Evolutionary conservation across 23 red algal genomes (phyloP), one percentile per base, ranked within the genome.

Genomic region (Chondrus crispus): DNA sequence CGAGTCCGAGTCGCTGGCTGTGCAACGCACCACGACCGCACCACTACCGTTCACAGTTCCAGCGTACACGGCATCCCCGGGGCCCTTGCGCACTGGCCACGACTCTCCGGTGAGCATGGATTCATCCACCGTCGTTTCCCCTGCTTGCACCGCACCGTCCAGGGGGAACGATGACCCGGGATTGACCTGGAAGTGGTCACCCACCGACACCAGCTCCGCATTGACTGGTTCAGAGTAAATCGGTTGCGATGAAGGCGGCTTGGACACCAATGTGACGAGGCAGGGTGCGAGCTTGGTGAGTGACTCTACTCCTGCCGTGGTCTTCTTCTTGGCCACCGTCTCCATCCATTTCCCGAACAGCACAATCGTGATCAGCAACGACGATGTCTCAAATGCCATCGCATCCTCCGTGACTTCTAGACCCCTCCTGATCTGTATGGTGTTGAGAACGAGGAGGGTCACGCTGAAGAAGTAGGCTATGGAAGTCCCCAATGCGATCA

Each of bases 321-420:
- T 48, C 14, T 79, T 44, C 5, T 40, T 53, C 63, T 95, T 95
- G 10, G 93, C 93, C 10, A 95, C 22, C 8, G 88, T 74, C 63
- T 95, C 93, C 38, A 95, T 60, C 88, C 88, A 95, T 70, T 93
- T 93, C 47, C 93, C 93, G 24, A 95, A 28, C 29, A 93, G 58
- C 6, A 95, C 53, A 36, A 95, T 86, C 1, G 93, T 93, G 32
- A 95, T 93, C 10, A 95, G 72, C 41, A 95, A 79, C 30, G 84
- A 44, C 46, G 71, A 52, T 2, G 89, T 92, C 24, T 95, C 93
- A 62, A 95, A 95, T 20, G 55, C 37, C 11, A 69, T 29, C 35
- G 44, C 44, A 28, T 39, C 81, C 28, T 49, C 77, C 19, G 84
- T 39, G 3, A 57, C 30, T 20, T 48, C 14, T 2, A 40, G 42